These are phyloP conservation scores for Nasturtium officinale DNA, from an alignment of 345 rosid genomes.

Conservation along the genomic window DNA sequence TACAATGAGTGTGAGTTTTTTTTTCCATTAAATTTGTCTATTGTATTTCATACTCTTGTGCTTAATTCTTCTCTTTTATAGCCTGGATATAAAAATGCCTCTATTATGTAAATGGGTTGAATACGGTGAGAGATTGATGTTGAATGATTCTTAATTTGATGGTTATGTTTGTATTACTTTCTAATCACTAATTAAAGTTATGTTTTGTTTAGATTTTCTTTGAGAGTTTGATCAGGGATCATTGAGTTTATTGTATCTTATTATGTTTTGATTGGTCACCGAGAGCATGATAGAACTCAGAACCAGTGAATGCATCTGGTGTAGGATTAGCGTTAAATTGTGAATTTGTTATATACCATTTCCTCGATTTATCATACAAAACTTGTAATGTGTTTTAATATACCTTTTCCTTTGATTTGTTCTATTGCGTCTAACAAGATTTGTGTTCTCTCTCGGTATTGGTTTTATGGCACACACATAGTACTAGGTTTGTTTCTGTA, in stretches of 20 bases:
- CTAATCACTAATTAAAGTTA: not conserved
- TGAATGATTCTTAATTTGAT: not conserved
- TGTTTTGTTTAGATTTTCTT: not conserved
- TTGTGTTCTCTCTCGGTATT: not conserved
- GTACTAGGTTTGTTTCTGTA: not conserved
- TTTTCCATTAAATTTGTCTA: not conserved
- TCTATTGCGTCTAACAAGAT: not conserved
- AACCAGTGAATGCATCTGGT: not conserved
- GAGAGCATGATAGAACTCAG: too few relatives aligned
- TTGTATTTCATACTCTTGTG: not conserved
- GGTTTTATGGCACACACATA: not conserved
- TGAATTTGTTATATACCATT: not conserved
- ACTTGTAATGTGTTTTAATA: not conserved
- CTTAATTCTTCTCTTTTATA: not conserved
- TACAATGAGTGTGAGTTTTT: not conserved
- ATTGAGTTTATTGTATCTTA: too few relatives aligned
- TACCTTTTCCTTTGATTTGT: not conserved
- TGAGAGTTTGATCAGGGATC: not conserved
- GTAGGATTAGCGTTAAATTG: not conserved
- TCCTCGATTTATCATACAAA: not conserved
- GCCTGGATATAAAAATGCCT: not conserved
- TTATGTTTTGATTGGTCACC: not conserved
- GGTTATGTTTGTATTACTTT: not conserved
- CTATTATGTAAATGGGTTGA: not conserved
- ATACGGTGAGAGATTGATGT: not conserved